phyloP scores from a whole-genome alignment of 1,139 yeast genomes.

The Pichia sp. region DNA sequence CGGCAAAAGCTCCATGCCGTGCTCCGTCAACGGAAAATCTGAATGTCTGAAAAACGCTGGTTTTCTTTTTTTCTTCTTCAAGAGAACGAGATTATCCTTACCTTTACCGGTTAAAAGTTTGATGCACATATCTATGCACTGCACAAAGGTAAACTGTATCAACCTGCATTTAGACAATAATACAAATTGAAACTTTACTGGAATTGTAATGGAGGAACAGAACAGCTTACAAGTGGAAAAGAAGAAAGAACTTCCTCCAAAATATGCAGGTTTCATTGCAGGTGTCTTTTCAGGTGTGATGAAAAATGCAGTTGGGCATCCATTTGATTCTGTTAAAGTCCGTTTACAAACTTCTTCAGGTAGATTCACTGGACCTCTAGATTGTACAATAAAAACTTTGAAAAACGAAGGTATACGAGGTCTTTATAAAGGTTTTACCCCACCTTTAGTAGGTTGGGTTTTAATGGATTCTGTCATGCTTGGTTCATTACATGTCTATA shows the following conservation, averaged over 20 bases:
- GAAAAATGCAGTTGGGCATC: constrained; percentile 88
- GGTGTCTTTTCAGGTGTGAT: constrained; percentile 84
- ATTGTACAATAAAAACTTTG: constrained; percentile 68
- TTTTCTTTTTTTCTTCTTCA: too few relatives aligned
- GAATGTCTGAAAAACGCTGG: too few relatives aligned
- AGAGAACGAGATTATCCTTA: too few relatives aligned
- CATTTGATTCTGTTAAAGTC: constrained; percentile 87
- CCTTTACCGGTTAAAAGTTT: too few relatives aligned
- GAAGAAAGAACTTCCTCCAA: constrained; percentile 35
- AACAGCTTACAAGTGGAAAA: neutral
- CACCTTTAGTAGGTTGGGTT: constrained; percentile 91
- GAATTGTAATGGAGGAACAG: constrained; percentile 2
- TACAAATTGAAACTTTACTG: neutral
- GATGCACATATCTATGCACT: too few relatives aligned
- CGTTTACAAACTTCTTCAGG: constrained; percentile 76
- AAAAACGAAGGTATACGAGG: constrained; percentile 71
- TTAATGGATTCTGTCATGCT: constrained; percentile 86
- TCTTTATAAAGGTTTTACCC: constrained; percentile 83
- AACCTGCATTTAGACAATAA: too few relatives aligned
- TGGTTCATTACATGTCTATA: constrained; percentile 75
- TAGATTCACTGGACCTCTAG: constrained; percentile 73
- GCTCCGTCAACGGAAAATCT: too few relatives aligned
- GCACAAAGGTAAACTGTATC: too few relatives aligned
- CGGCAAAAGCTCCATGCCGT: too few relatives aligned
- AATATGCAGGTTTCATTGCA: constrained; percentile 75